phyloP scores from a whole-genome alignment of 2,329 filamentous ascomycete species.

The Neonectria neomacrospora region DNA sequence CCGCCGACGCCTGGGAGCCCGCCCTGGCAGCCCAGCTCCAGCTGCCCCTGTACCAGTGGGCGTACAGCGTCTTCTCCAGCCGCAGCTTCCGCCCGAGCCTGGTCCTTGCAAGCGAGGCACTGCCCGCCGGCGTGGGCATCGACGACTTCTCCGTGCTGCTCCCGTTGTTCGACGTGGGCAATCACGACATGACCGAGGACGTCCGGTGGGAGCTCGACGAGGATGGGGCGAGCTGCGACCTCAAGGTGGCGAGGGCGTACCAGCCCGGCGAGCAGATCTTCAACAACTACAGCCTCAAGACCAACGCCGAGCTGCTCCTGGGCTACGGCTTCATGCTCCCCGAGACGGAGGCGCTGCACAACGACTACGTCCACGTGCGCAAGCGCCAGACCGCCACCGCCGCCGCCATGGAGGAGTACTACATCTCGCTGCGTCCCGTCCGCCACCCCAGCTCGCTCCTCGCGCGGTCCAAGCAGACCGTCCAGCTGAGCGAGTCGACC shows the following conservation, averaged over 20 bases:
- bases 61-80: constrained; percentile 72
- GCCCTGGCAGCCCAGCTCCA: constrained; percentile 53
- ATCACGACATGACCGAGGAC: constrained; percentile 71
- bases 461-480: constrained; percentile 53
- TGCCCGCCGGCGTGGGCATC: constrained; percentile 48
- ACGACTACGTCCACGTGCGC: constrained; percentile 69
- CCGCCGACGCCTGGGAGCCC: constrained; percentile 36
- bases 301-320: constrained; percentile 76
- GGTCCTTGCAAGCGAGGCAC: constrained; percentile 55
- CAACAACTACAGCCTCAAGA: constrained; percentile 80
- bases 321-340: constrained; percentile 72
- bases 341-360: constrained; percentile 60
- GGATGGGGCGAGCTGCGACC: constrained; percentile 51
- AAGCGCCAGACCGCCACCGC: constrained; percentile 50
- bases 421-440: constrained; percentile 64
- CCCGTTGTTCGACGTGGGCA: constrained; percentile 77
- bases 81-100: constrained; percentile 72
- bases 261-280: constrained; percentile 66
- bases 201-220: constrained; percentile 68
- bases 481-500: constrained; percentile 45
- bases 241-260: constrained; percentile 57
- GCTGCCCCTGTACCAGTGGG: constrained; percentile 69
- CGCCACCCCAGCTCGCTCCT: constrained; percentile 60
- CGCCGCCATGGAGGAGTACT: constrained; percentile 54
- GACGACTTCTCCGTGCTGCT: constrained; percentile 76